phyloP scores from a whole-genome alignment of 2,329 filamentous ascomycete species.

The Zasmidium angulare region DNA sequence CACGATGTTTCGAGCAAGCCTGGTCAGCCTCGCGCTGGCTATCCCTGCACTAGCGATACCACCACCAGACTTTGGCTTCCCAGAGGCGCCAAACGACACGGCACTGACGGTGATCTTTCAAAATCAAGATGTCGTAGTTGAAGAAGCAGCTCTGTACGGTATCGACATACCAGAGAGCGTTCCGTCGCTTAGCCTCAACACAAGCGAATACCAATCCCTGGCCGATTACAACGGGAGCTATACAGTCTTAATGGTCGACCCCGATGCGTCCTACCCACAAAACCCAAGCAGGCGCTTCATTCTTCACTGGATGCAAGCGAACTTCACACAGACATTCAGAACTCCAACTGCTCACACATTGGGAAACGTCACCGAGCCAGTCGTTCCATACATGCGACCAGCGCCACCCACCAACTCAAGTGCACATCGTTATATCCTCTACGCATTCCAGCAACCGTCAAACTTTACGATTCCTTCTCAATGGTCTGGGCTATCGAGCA shows the following conservation, averaged over 20 bases:
- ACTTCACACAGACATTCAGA: constrained; percentile 8
- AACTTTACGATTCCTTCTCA: constrained; percentile 12
- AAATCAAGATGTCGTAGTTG: neutral
- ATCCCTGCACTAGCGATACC: constrained; percentile 12
- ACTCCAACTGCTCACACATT: too few species aligned
- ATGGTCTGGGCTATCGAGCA: constrained; percentile 9
- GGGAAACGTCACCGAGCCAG: constrained; percentile 3
- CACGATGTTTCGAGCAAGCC: neutral
- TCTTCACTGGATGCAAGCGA: constrained; percentile 16
- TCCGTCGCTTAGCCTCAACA: constrained; percentile 9
- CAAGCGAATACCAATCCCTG: constrained; percentile 10
- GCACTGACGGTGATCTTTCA: constrained; percentile 10
- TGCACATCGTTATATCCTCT: constrained; percentile 16
- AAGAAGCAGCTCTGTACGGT: constrained; percentile 15
- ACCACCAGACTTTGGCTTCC: constrained; percentile 17
- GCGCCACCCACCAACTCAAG: constrained; percentile 14
- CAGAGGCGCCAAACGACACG: constrained; percentile 16
- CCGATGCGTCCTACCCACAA: constrained; percentile 16
- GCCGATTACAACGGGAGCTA: constrained; percentile 14
- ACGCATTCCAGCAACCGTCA: constrained; percentile 12
- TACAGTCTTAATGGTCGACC: constrained; percentile 16
- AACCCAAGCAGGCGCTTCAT: constrained; percentile 12
- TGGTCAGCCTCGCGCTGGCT: constrained; percentile 6
- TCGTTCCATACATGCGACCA: constrained; percentile 9
- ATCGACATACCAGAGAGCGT: constrained; percentile 11